Evolutionary conservation across 306 rosid genomes (phyloP), one percentile per base, ranked within the genome.

Genomic region (Ziziphus jujuba): DNA sequence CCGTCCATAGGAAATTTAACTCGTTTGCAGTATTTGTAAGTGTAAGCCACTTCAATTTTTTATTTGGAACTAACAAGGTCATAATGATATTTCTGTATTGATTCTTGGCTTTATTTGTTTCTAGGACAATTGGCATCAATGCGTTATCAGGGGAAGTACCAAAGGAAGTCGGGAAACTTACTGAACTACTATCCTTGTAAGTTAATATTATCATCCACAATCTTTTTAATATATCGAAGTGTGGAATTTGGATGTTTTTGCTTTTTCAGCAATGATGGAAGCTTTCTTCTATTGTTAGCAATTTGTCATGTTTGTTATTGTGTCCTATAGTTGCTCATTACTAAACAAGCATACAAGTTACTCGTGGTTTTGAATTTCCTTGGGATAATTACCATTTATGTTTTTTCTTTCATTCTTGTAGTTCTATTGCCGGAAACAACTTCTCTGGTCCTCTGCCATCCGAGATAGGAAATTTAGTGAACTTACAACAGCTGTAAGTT

Each of bases 141-240:
- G 66, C 82, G 35, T 74, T 89, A 24, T 87, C 95, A 20, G 90
- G 96, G 47, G 80, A 73, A 79, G 76, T 89, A 73, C 98, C 98
- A 1, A 85, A 82, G 76, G 95, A 85, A 69, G 66, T 91, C 40
- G 88, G 91, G 61, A 38, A 77, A 51, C 96, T 89, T 34, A 78
- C 86, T 2, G 66, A 75, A 19, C 59, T 91, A 59, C 9, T 0
- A 54, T 0, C 6, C 61, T 36, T 91, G 95, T 91, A 82, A 47
- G 95, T 78, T 72, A 73, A 40, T 40, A 6, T 7, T n/a, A 43
- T 53, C 25, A 58, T 57, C 35, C 44, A 24, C 23, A 14, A 23
- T 34, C 16, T 14, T 16, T 35, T 17, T 8, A 5, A 50, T 50
- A 19, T 19, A 20, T 50, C 9, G 15, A n/a, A 16, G 9, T 16